phyloP scores from a whole-genome alignment of 345 rosid species.

The Salix udensis region DNA sequence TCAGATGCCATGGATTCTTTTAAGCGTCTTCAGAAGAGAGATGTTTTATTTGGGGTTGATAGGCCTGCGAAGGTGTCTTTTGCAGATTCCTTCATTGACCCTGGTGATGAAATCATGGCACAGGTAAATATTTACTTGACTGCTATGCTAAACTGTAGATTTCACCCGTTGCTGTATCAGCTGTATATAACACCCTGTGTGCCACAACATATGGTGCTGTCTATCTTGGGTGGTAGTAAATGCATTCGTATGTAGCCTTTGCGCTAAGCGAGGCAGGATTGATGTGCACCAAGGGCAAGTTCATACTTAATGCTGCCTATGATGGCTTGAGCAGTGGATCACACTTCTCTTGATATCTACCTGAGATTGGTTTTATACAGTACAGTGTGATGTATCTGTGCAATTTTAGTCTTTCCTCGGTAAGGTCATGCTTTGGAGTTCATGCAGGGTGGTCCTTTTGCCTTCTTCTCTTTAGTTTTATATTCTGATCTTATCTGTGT shows the following conservation, averaged over 20 bases:
- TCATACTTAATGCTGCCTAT: neutral
- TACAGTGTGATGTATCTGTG: neutral
- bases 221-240: neutral
- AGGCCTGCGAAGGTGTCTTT: constrained; percentile 95
- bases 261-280: neutral
- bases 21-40: constrained; percentile 88
- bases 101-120: constrained; percentile 93
- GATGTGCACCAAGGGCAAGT: neutral
- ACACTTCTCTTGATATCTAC: neutral
- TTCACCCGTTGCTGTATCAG: neutral
- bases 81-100: constrained; percentile 93
- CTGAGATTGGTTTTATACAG: neutral
- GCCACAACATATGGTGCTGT: neutral
- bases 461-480: neutral
- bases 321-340: neutral
- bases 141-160: constrained; percentile 21
- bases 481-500: neutral
- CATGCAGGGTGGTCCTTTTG: neutral
- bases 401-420: neutral
- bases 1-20: constrained; percentile 92
- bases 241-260: neutral
- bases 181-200: neutral
- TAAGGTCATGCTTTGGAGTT: neutral
- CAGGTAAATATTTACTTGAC: constrained; percentile 58
- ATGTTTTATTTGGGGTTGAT: constrained; percentile 89